A percentile compares a stretch with the other conserved stretches of the same genome.
These are phyloP conservation scores for Exsudoporus frostii DNA, from an alignment of 768 basidiomycete species.

Conservation along the genomic window DNA sequence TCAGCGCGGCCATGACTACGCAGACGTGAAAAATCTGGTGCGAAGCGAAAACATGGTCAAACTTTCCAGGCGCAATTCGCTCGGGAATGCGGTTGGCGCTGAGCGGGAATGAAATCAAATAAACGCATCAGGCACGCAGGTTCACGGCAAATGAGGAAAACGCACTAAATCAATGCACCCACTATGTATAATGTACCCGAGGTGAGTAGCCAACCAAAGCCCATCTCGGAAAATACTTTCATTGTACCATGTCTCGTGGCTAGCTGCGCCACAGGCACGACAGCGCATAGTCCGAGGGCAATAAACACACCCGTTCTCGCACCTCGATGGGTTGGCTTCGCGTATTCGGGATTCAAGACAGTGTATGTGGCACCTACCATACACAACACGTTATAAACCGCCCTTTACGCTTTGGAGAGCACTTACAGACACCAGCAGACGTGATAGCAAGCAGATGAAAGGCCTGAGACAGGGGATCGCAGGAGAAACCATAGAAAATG, in stretches of 20 bases:
- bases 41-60: constrained; percentile 76
- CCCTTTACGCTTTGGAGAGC: background rate
- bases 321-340: constrained; percentile 69
- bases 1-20: constrained; percentile 69
- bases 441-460: constrained; percentile 54
- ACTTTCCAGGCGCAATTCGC: constrained; percentile 65
- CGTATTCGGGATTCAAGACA: constrained; percentile 76
- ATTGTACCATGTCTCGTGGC: constrained; percentile 54
- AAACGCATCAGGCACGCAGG: constrained; percentile 23
- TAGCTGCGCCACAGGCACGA: constrained; percentile 68
- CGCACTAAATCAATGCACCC: constrained; percentile 83
- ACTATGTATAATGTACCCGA: constrained; percentile 74
- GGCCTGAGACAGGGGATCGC: constrained; percentile 50
- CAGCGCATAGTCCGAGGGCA: constrained; percentile 65
- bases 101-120: constrained; percentile 35
- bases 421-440: constrained; percentile 57
- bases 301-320: constrained; percentile 80
- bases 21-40: constrained; percentile 90
- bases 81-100: constrained; percentile 87
- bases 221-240: constrained; percentile 57
- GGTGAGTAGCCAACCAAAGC: constrained; percentile 64
- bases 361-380: constrained; percentile 62
- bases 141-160: constrained; percentile 31
- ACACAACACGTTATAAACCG: background rate
- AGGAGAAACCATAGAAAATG: constrained; percentile 78